Evolutionary conservation across 768 basidiomycete genomes (phyloP).

Genomic region (Mycena filopes): DNA sequence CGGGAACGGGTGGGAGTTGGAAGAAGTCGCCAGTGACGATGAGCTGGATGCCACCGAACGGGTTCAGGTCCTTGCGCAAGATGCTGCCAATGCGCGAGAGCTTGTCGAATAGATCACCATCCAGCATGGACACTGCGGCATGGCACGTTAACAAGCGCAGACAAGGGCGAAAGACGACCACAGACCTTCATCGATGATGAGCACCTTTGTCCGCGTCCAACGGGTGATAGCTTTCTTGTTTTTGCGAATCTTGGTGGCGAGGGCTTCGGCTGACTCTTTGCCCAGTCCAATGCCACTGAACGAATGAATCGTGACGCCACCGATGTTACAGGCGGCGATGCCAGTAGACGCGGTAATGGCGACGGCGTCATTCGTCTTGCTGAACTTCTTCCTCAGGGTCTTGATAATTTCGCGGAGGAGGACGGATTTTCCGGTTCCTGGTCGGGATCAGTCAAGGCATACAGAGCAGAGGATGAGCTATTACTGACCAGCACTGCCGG

Average conservation of each 20-base stretch:
- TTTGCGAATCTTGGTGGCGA: conserved; percentile 75
- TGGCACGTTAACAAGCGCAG: conserved; percentile 10
- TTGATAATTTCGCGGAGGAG: conserved; percentile 92
- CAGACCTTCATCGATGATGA: conserved; percentile 85
- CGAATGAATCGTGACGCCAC: conserved; percentile 94
- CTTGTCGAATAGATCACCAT: conserved; percentile 93
- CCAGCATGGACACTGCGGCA: conserved; percentile 94
- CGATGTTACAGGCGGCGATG: conserved; percentile 98
- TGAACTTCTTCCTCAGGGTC: conserved; percentile 65
- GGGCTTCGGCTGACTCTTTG: conserved; percentile 66
- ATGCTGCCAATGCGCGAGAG: conserved; percentile 75
- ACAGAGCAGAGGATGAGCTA: conserved; percentile 33
- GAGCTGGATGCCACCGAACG: conserved; percentile 97
- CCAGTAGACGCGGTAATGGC: conserved; percentile 96
- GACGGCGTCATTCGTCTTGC: conserved; percentile 72
- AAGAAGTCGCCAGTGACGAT: conserved; percentile 98
- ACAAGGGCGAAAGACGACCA: neutral
- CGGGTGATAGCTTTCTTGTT: conserved; percentile 85
- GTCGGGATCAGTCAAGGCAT: neutral
- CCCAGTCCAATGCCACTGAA: conserved; percentile 96
- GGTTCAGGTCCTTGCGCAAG: conserved; percentile 68
- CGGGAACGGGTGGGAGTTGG: conserved; percentile 93
- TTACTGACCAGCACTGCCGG: conserved; percentile 91
- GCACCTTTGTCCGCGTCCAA: conserved; percentile 87
- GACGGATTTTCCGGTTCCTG: conserved; percentile 97